Conservation (phyloP, 2,329 filamentous ascomycete genomes). For the Zopfia rhizophila region DNA sequence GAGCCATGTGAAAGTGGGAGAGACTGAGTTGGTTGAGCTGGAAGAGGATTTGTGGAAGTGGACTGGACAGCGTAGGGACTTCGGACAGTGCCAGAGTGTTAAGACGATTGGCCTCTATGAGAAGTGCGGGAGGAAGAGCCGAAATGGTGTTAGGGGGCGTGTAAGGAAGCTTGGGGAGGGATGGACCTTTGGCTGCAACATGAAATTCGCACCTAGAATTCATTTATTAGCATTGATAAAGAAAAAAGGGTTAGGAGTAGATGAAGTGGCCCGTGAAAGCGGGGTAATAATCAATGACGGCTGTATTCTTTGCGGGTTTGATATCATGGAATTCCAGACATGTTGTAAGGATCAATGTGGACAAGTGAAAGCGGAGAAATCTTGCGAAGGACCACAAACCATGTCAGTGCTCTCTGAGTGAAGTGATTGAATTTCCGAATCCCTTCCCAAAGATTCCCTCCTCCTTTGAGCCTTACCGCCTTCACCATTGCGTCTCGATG, state of each 20-base stretch:
- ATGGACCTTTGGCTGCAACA: slow-evolving; percentile 27
- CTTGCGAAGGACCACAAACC: too few relatives aligned
- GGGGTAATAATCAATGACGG: too few relatives aligned
- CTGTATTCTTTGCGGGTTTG: too few relatives aligned
- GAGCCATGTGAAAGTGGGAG: too few relatives aligned
- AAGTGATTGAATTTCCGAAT: slow-evolving; percentile 20
- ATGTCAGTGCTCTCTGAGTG: slow-evolving; percentile 28
- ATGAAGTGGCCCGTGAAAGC: too few relatives aligned
- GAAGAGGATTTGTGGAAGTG: slow-evolving; percentile 21
- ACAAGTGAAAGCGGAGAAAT: too few relatives aligned
- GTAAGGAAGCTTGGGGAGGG: slow-evolving; percentile 27
- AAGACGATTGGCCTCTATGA: slow-evolving; percentile 16
- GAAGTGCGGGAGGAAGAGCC: slow-evolving; percentile 19
- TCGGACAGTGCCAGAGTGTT: slow-evolving; percentile 20
- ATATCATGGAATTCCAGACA: too few relatives aligned
- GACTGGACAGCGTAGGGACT: slow-evolving; percentile 22
- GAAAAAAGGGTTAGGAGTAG: too few relatives aligned
- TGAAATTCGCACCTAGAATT: slow-evolving; percentile 33
- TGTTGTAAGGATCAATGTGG: too few relatives aligned
- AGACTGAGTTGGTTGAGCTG: slow-evolving; percentile 21
- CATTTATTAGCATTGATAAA: neutral
- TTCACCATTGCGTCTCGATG: slow-evolving; percentile 33
- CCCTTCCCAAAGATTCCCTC: slow-evolving; percentile 27
- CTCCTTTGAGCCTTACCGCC: slow-evolving; percentile 25
- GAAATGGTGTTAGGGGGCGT: slow-evolving; percentile 1